Evolutionary conservation across 495 filamentous ascomycete species (phyloP).

Genomic region (Darksidea phi): DNA sequence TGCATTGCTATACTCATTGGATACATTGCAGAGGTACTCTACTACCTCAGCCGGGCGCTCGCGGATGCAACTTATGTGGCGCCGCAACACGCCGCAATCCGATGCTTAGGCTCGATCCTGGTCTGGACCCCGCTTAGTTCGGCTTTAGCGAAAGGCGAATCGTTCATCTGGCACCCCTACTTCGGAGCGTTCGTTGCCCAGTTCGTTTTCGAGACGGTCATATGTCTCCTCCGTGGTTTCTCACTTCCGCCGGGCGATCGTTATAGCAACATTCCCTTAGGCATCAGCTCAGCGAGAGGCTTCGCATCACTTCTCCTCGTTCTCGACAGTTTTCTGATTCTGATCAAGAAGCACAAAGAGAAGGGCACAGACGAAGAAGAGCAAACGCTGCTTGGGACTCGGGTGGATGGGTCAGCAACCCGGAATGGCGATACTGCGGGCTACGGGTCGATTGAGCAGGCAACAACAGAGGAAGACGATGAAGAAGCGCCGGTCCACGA

Average conservation of each 20-base stretch:
- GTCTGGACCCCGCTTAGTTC: conserved; percentile 9
- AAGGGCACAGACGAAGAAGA: conserved; percentile 26
- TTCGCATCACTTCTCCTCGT: conserved; percentile 1
- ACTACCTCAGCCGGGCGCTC: conserved; percentile 16
- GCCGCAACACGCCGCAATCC: conserved; percentile 19
- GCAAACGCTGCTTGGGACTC: conserved; percentile 17
- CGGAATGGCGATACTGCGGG: not conserved
- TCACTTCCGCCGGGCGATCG: not conserved
- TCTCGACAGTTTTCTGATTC: conserved; percentile 19
- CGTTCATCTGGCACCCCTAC: conserved; percentile 23
- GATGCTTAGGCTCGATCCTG: conserved; percentile 24
- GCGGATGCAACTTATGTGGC: conserved; percentile 11
- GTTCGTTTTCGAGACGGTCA: conserved; percentile 16
- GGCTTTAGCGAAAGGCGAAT: not conserved
- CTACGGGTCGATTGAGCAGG: conserved; percentile 14
- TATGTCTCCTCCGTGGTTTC: conserved; percentile 5
- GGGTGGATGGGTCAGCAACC: not conserved
- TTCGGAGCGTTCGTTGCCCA: conserved; percentile 21
- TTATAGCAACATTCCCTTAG: conserved; percentile 7
- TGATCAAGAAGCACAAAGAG: conserved; percentile 2
- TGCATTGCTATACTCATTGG: not conserved
- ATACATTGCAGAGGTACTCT: conserved; percentile 17
- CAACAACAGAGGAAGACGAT: not conserved
- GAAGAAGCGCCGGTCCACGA: conserved; percentile 22
- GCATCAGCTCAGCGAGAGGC: conserved; percentile 1